A percentile compares a stretch with the other conserved stretches of the same genome.
Evolutionary conservation across 305 asterid genomes (phyloP).

Genomic region (Fraxinus albicans): DNA sequence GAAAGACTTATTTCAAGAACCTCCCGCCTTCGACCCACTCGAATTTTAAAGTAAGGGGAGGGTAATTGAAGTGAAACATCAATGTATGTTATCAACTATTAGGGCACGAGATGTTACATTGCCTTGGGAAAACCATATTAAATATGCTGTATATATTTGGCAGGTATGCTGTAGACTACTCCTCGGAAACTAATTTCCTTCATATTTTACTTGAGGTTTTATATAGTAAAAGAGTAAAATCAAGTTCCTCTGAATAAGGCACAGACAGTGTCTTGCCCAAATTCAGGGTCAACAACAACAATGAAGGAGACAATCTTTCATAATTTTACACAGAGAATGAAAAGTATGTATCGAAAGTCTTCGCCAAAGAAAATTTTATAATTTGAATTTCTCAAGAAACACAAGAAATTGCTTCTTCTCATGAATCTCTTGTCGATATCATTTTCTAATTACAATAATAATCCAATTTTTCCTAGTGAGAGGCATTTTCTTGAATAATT

Average conservation of each 20-base stretch:
- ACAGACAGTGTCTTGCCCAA: not conserved
- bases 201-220: not conserved
- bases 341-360: not conserved
- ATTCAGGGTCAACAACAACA: not conserved
- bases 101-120: not conserved
- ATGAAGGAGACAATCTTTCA: not conserved
- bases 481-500: slow-evolving; percentile 1
- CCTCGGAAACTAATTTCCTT: not conserved
- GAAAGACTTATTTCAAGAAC: not conserved
- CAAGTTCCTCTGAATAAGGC: not conserved
- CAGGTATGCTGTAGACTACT: not conserved
- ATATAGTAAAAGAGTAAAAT: not conserved
- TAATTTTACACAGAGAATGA: not conserved
- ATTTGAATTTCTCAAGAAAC: not conserved
- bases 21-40: not conserved
- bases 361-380: not conserved
- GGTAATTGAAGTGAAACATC: not conserved
- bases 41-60: not conserved
- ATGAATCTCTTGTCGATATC: not conserved
- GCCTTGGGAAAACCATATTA: not conserved
- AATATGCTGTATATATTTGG: not conserved
- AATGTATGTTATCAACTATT: not conserved
- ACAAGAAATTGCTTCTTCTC: not conserved
- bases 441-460: not conserved
- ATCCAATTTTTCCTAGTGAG: not conserved